Evolutionary conservation across 2,329 filamentous ascomycete genomes (phyloP).

Genomic region (Talaromyces sp.): DNA sequence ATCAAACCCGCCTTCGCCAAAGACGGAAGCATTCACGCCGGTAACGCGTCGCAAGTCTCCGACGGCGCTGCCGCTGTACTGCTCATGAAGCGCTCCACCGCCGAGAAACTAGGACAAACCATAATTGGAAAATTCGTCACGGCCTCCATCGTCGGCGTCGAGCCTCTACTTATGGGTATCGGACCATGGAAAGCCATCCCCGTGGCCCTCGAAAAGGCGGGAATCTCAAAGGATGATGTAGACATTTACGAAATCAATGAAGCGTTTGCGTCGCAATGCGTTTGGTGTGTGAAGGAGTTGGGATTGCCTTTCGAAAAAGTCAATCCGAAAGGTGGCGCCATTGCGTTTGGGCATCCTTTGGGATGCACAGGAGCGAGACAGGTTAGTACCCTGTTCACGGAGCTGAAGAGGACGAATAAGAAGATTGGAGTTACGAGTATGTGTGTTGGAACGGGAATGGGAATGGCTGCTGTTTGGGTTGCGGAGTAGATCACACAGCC

Average conservation of each 20-base stretch:
- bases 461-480: slow-evolving; percentile 95
- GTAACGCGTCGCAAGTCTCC: slow-evolving; percentile 92
- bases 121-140: slow-evolving; percentile 92
- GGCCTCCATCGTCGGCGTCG: slow-evolving; percentile 80
- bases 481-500: slow-evolving; percentile 62
- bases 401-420: slow-evolving; percentile 78
- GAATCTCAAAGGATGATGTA: slow-evolving; percentile 82
- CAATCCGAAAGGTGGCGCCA: slow-evolving; percentile 95
- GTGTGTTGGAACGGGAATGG: slow-evolving; percentile 97
- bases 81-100: slow-evolving; percentile 90
- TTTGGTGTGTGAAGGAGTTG: slow-evolving; percentile 90
- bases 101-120: slow-evolving; percentile 79
- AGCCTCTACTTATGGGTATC: slow-evolving; percentile 91
- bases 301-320: slow-evolving; percentile 80
- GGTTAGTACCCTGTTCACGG: slow-evolving; percentile 86
- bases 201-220: slow-evolving; percentile 81
- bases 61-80: slow-evolving; percentile 94
- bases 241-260: slow-evolving; percentile 99
- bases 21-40: slow-evolving; percentile 90
- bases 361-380: slow-evolving; percentile 93
- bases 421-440: slow-evolving; percentile 90
- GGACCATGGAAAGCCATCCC: slow-evolving; percentile 96
- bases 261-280: slow-evolving; percentile 91
- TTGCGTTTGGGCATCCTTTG: slow-evolving; percentile 91
- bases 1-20: slow-evolving; percentile 87